A percentile compares a stretch with the other conserved stretches of the same genome.
Conservation (phyloP, 2,329 filamentous ascomycete species). For the Exophiala calicioides region DNA sequence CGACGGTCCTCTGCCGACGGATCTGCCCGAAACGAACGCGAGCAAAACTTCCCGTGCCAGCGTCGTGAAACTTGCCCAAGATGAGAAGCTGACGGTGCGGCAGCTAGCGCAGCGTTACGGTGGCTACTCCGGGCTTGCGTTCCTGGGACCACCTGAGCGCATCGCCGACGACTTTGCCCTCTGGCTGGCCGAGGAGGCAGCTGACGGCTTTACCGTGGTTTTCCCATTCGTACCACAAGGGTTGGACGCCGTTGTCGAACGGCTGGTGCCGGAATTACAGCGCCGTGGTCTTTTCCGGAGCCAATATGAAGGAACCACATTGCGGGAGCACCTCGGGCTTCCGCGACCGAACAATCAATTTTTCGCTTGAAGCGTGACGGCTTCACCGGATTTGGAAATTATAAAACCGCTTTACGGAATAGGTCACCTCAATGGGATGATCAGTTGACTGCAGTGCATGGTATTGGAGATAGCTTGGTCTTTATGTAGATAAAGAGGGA, state of each 20-base stretch:
- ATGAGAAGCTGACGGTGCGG: conserved; percentile 52
- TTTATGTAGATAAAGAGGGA: too few species aligned
- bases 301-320: conserved; percentile 55
- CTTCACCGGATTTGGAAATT: too few species aligned
- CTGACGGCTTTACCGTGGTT: conserved; percentile 55
- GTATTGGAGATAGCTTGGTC: too few species aligned
- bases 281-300: conserved; percentile 53
- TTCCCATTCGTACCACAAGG: conserved; percentile 56
- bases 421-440: too few species aligned
- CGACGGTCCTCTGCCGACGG: conserved; percentile 50
- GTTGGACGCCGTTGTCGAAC: conserved; percentile 51
- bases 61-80: conserved; percentile 48
- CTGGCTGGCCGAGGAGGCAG: conserved; percentile 51
- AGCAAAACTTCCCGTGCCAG: conserved; percentile 53
- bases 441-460: too few species aligned
- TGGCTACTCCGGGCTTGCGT: conserved; percentile 53
- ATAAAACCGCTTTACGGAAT: too few species aligned
- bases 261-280: conserved; percentile 54
- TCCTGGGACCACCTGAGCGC: conserved; percentile 52
- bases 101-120: conserved; percentile 55
- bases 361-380: too few species aligned
- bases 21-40: conserved; percentile 56
- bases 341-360: conserved; percentile 43
- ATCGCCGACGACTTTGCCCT: conserved; percentile 53
- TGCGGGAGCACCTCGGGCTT: conserved; percentile 58